Conservation (phyloP, 768 basidiomycete species). For the Mrakia hoshinonis region DNA sequence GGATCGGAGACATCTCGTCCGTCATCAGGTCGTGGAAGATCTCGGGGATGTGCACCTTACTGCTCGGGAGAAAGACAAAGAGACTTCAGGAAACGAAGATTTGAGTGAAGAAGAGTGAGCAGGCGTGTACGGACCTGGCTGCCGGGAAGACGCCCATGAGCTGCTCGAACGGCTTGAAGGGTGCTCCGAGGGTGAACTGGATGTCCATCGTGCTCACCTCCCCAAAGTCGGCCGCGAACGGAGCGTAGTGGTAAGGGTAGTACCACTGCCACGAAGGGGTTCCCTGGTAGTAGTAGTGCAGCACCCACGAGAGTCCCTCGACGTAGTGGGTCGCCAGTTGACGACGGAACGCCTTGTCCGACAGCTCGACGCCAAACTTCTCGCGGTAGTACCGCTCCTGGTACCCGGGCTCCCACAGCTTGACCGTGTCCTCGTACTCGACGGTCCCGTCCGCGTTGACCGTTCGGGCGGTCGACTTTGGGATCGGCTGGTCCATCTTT, state of each 20-base stretch:
- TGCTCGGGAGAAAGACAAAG: conserved; percentile 37
- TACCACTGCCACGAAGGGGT: conserved; percentile 89
- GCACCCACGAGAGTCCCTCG: conserved; percentile 90
- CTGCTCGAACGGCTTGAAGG: conserved; percentile 96
- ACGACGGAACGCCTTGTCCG: conserved; percentile 64
- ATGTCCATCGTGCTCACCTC: conserved; percentile 64
- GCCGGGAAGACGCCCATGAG: conserved; percentile 97
- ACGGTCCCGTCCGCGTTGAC: conserved; percentile 88
- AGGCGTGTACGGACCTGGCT: conserved; percentile 53
- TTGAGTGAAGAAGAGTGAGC: neutral
- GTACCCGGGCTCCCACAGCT: conserved; percentile 92
- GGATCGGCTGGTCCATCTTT: conserved; percentile 27
- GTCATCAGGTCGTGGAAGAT: conserved; percentile 83
- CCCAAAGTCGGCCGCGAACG: conserved; percentile 92
- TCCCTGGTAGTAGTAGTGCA: conserved; percentile 97
- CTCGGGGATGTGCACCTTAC: conserved; percentile 77
- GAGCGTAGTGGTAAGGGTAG: conserved; percentile 96
- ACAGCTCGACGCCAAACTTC: conserved; percentile 72
- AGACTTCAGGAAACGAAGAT: conserved; percentile 5
- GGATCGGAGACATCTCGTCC: conserved; percentile 76
- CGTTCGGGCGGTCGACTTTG: conserved; percentile 45
- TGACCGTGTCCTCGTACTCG: conserved; percentile 85
- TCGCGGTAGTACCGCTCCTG: conserved; percentile 86
- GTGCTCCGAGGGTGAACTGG: conserved; percentile 66
- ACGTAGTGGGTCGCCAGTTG: conserved; percentile 69